phyloP scores from a whole-genome alignment of 148 eudicot species.

The Silene uniflora region DNA sequence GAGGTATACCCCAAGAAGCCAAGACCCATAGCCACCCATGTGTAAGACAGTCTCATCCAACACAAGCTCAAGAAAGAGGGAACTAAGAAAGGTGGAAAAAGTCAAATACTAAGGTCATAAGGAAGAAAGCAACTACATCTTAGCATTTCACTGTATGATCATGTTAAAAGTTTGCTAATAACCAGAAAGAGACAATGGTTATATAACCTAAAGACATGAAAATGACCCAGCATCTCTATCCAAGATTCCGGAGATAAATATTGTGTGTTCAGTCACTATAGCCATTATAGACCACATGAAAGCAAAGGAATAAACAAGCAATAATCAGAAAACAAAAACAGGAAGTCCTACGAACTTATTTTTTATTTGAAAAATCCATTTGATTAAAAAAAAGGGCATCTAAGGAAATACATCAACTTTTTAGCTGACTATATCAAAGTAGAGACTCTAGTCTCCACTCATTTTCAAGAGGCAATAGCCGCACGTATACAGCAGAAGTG shows the following conservation, averaged over 20 bases:
- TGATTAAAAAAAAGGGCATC: constrained; percentile 21
- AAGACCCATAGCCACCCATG: neutral
- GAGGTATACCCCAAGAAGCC: no score
- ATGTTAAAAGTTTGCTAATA: neutral
- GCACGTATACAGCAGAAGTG: neutral
- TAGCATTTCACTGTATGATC: neutral
- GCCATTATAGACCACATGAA: constrained; percentile 21
- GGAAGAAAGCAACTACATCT: neutral
- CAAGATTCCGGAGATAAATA: constrained; percentile 8
- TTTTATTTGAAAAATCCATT: neutral
- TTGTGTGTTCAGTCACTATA: constrained; percentile 19
- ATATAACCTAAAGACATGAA: constrained; percentile 6
- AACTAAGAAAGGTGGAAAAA: neutral
- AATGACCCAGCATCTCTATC: constrained; percentile 3
- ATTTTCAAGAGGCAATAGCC: constrained; percentile 13
- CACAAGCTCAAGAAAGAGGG: neutral
- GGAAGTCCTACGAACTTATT: neutral
- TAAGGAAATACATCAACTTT: constrained; percentile 11
- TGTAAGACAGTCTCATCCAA: neutral
- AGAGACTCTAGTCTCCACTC: constrained; percentile 8
- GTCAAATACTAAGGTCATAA: neutral
- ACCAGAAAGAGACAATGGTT: neutral
- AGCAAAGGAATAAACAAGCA: neutral
- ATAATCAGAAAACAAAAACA: neutral
- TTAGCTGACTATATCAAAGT: neutral